Percentiles rank a stretch among this genome's conserved stretches.
Conservation (phyloP, 176 grass and related monocot genomes). For the Chloris gayana region DNA sequence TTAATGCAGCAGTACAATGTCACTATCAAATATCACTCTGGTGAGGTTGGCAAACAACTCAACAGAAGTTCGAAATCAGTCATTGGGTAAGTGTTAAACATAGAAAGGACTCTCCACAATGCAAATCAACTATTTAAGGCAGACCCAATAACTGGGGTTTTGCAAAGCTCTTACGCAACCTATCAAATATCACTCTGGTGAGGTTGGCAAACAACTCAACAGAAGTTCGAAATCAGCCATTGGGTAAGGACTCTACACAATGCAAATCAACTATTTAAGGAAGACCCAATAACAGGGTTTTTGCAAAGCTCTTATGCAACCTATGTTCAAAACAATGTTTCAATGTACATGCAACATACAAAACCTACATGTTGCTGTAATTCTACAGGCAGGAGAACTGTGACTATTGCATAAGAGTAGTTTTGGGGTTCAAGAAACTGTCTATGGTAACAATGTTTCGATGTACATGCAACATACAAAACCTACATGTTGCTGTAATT, state of each 20-base stretch:
- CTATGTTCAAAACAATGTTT: background rate
- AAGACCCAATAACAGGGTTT: background rate
- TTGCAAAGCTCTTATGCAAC: background rate
- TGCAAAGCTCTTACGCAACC: too few species aligned
- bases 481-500: background rate
- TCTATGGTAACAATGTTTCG: background rate
- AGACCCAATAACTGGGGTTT: background rate
- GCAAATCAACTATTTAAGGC: background rate
- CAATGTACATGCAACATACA: background rate
- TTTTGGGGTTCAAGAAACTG: background rate
- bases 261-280: background rate
- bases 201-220: background rate
- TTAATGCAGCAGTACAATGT: background rate
- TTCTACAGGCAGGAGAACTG: background rate
- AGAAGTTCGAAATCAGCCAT: background rate
- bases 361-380: background rate
- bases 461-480: background rate
- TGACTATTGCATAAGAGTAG: background rate
- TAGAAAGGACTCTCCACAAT: background rate
- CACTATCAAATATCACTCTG: background rate
- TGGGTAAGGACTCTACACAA: background rate
- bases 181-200: background rate
- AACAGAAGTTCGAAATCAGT: background rate
- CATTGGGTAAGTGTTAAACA: background rate
- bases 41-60: background rate